phyloP scores from a whole-genome alignment of 805 yeast genomes.

The Barnettozyma wickerhamii region DNA sequence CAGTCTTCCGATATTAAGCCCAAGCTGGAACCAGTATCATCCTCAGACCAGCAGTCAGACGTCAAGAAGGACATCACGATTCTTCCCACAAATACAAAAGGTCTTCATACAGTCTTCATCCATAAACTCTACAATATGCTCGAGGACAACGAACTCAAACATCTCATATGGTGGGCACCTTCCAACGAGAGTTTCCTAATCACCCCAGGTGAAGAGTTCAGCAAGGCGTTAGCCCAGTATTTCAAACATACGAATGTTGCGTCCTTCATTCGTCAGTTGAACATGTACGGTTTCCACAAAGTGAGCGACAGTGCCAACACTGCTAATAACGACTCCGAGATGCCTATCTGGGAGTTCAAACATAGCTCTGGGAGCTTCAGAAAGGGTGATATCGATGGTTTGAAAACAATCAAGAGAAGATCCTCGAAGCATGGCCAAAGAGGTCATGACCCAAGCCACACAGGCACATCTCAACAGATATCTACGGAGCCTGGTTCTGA shows the following conservation, averaged over 20 bases:
- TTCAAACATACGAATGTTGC: constrained; percentile 82
- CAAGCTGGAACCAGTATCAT: no score
- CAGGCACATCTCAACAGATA: not conserved
- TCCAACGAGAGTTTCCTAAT: constrained; percentile 69
- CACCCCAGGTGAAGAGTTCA: constrained; percentile 83
- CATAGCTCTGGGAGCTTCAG: constrained; percentile 76
- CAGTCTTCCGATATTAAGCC: no score
- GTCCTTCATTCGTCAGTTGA: constrained; percentile 71
- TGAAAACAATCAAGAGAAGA: constrained; percentile 75
- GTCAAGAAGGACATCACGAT: constrained; percentile 12
- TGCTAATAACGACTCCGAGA: constrained; percentile 10
- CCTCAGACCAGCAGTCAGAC: not conserved
- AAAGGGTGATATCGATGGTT: constrained; percentile 73
- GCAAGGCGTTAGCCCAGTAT: constrained; percentile 59
- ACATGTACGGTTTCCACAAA: constrained; percentile 82
- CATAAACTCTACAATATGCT: constrained; percentile 90
- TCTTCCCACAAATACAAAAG: constrained; percentile 24
- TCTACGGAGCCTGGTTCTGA: constrained; percentile 11
- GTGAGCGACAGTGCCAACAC: constrained; percentile 32
- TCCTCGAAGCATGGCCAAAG: constrained; percentile 40
- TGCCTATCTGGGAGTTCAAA: constrained; percentile 75
- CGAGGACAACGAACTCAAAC: constrained; percentile 67
- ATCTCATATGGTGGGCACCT: constrained; percentile 83
- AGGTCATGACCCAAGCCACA: no score
- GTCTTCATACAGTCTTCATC: constrained; percentile 57